phyloP scores from a whole-genome alignment of 148 eudicot genomes.

The Vaccinium darrowii region DNA sequence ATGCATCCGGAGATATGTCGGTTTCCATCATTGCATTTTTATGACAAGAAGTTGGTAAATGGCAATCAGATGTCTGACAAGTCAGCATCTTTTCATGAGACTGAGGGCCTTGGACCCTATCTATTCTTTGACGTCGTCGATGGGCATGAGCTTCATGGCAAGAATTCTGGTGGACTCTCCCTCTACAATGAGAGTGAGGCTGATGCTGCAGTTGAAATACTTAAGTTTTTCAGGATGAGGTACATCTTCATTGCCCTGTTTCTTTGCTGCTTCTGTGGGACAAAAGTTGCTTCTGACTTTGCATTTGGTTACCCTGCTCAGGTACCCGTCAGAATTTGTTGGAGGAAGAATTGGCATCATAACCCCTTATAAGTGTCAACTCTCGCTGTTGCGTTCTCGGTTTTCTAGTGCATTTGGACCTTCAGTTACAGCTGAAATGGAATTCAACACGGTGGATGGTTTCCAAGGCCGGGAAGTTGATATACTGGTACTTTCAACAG shows the following conservation, averaged over 20 bases:
- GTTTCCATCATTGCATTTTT: conserved; percentile 88
- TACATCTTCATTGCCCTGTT: conserved; percentile 24
- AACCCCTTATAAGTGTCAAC: conserved; percentile 91
- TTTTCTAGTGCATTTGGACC: conserved; percentile 85
- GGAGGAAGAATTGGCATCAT: conserved; percentile 92
- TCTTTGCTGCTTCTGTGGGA: conserved; percentile 1
- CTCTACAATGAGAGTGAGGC: conserved; percentile 92
- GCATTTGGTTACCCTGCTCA: conserved; percentile 27
- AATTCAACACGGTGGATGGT: conserved; percentile 96
- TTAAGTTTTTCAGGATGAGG: conserved; percentile 70
- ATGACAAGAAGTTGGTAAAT: conserved; percentile 80
- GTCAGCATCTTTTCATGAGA: conserved; percentile 73
- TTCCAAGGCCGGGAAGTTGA: conserved; percentile 99
- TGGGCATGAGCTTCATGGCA: conserved; percentile 82
- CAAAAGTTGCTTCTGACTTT: conserved; percentile 2
- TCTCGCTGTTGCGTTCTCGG: conserved; percentile 80
- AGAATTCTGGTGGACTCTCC: conserved; percentile 70
- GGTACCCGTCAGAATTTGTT: conserved; percentile 77
- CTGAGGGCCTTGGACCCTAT: conserved; percentile 84
- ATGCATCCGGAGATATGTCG: conserved; percentile 96
- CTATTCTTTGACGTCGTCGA: conserved; percentile 82
- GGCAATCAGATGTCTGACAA: conserved; percentile 67
- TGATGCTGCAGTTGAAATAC: conserved; percentile 87
- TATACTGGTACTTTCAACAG: conserved; percentile 86
- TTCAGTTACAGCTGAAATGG: conserved; percentile 76